Evolutionary conservation across 495 filamentous ascomycete species (phyloP).

Genomic region (Aspergillus campestris): DNA sequence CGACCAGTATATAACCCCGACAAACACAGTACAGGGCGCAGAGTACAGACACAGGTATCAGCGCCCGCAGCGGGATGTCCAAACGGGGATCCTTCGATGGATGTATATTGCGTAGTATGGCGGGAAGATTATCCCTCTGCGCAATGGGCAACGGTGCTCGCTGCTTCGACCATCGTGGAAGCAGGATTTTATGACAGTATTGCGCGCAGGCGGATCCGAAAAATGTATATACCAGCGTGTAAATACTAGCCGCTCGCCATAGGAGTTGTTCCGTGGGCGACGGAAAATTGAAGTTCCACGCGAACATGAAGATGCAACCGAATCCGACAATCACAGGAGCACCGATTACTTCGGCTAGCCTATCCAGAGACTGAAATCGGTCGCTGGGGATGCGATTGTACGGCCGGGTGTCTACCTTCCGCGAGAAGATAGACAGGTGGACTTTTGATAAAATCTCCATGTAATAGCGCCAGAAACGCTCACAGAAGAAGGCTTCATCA

Average conservation of each 20-base stretch:
- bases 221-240: slow-evolving; percentile 8
- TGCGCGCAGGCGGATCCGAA: not conserved
- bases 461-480: slow-evolving; percentile 14
- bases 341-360: slow-evolving; percentile 5
- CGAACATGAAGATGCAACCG: slow-evolving; percentile 18
- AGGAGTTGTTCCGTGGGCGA: slow-evolving; percentile 14
- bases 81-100: slow-evolving; percentile 8
- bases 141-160: not conserved
- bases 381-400: slow-evolving; percentile 15
- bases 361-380: slow-evolving; percentile 4
- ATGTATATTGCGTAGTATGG: slow-evolving; percentile 12
- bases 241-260: slow-evolving; percentile 18
- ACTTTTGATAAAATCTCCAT: slow-evolving; percentile 10
- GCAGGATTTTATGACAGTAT: slow-evolving; percentile 1
- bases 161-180: not conserved
- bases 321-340: slow-evolving; percentile 10
- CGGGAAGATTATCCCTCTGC: slow-evolving; percentile 1
- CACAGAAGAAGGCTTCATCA: slow-evolving; percentile 11
- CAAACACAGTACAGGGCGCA: slow-evolving; percentile 13
- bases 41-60: slow-evolving; percentile 7
- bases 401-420: slow-evolving; percentile 2
- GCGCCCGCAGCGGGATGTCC: slow-evolving; percentile 6
- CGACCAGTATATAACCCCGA: slow-evolving; percentile 22
- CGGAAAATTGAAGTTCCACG: slow-evolving; percentile 21
- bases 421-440: slow-evolving; percentile 9